Evolutionary conservation across 805 yeast species (phyloP), one percentile per base, ranked within the genome.

Genomic region (Saccharomycopsis sp.): DNA sequence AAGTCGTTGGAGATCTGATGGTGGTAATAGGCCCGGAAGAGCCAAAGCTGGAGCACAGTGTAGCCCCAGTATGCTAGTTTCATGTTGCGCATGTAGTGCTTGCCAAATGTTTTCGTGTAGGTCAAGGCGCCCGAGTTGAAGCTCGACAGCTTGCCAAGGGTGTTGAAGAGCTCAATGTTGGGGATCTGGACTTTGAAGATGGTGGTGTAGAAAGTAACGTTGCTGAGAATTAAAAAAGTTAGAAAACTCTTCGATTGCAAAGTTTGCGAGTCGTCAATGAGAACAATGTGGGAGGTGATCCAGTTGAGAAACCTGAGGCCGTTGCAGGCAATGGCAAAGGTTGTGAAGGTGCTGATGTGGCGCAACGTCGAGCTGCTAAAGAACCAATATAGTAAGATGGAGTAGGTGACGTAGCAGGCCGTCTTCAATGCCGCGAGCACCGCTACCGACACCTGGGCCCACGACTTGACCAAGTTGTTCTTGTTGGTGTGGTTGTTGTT

Each of bases 1-100:
- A 46, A 36, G 34, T 46, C 49, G 25, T 46, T 42, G 27, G 49
- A 43, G 16, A 46, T 31, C 31, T 46, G 49, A 34, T 46, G 49
- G 32, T 42, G 36, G 25, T 46, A 46, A 30, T 25, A 42, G 15
- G 37, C 39, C 18, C 43, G 25, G 26, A 42, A 25, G 32, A 46
- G 34, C 30, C 31, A 39, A 15, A 39, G 15, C 23, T 35, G 38
- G 18, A 39, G 19, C 4, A 30, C 20, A 7, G 41, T 19, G 25
- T 38, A 43, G 25, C 35, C 32, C 8, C 18, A 27, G 32, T 35
- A 46, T 32, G 25, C 33, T 10, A 42, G 13, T 19, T 42, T 33
- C 22, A 39, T 27, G 25, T 26, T 26, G 10, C 30, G 15, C 22
- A 31, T 19, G 34, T 30, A 37, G n/a, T 37, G 19, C 17, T 32